Evolutionary conservation across 345 rosid genomes (phyloP).

Genomic region (Eucalyptus decipiens): DNA sequence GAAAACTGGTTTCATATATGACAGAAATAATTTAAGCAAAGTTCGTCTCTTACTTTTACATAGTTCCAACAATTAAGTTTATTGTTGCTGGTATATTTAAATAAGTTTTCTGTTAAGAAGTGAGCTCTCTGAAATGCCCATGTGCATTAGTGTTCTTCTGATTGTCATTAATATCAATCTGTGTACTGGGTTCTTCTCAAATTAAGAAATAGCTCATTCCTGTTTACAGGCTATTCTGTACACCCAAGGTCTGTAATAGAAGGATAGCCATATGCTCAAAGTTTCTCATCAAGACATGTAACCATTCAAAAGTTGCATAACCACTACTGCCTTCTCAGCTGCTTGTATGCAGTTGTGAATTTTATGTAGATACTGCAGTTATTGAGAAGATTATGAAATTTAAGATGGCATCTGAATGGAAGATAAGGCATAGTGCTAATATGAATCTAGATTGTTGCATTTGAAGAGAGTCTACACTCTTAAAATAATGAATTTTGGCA

Average conservation of each 20-base stretch:
- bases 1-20: constrained; percentile 78
- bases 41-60: constrained; percentile 13
- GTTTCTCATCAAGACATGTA: neutral
- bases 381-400: neutral
- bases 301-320: neutral
- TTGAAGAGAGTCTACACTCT: neutral
- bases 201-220: neutral
- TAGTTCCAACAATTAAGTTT: neutral
- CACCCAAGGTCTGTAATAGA: neutral
- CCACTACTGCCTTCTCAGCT: neutral
- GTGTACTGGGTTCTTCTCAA: neutral
- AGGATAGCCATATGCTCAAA: neutral
- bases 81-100: neutral
- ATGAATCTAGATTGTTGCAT: neutral
- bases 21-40: constrained; percentile 52
- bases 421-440: neutral
- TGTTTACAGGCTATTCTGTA: neutral
- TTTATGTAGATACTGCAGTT: neutral
- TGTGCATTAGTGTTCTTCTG: neutral
- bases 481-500: neutral
- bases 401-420: neutral
- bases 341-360: neutral
- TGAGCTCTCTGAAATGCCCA: neutral
- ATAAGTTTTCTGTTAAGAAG: neutral
- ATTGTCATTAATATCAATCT: neutral